Conservation (phyloP, 2,329 filamentous ascomycete species). For the Cladosporium cucumerinum region DNA sequence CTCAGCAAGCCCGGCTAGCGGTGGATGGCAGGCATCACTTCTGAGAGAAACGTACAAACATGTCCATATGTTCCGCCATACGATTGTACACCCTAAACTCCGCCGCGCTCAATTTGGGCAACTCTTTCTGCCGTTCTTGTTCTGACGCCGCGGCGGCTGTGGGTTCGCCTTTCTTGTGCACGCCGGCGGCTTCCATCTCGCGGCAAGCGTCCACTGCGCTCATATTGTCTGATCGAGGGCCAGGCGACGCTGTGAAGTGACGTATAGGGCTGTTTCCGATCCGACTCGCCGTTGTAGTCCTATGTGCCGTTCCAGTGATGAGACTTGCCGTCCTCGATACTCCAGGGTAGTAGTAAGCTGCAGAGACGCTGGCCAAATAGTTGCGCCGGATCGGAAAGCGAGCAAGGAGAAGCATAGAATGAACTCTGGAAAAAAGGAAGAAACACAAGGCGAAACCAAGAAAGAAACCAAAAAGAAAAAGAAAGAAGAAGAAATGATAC, state of each 20-base stretch:
- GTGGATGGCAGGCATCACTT: too few species aligned
- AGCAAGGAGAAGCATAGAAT: background rate
- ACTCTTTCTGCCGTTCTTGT: constrained; percentile 28
- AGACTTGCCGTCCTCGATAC: background rate
- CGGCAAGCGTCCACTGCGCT: constrained; percentile 26
- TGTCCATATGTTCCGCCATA: constrained; percentile 72
- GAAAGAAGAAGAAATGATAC: background rate
- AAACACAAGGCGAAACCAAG: background rate
- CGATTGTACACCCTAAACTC: constrained; percentile 70
- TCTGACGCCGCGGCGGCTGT: constrained; percentile 21
- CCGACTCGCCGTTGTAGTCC: background rate
- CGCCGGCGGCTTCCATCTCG: constrained; percentile 27
- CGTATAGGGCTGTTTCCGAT: background rate
- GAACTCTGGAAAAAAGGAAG: background rate
- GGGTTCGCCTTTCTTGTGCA: constrained; percentile 23
- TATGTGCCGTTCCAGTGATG: background rate
- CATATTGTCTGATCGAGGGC: constrained; percentile 7
- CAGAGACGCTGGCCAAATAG: background rate
- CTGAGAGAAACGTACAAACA: constrained; percentile 59
- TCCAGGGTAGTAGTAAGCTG: background rate
- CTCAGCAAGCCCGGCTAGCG: too few species aligned
- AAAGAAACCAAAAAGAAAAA: too few species aligned
- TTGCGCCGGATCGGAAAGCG: background rate
- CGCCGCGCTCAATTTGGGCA: constrained; percentile 61
- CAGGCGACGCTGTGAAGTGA: background rate